Percentiles rank a stretch among this genome's conserved stretches.
These are phyloP conservation scores for Ajuga reptans DNA, from an alignment of 305 asterid genomes.

Conservation along the genomic window DNA sequence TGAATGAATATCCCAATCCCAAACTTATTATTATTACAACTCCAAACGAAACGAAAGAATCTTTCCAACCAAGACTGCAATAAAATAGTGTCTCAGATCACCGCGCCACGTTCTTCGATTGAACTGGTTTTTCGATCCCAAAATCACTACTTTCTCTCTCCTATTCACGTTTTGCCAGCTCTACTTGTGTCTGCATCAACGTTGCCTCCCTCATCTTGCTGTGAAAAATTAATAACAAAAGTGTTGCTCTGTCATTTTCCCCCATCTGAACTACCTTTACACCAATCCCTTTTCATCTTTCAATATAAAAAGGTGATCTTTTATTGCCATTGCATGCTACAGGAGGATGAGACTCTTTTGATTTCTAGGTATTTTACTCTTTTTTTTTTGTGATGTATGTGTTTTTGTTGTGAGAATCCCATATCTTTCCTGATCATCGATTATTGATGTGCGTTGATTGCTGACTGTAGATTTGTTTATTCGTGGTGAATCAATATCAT, in stretches of 20 bases:
- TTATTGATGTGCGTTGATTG: slow-evolving; percentile 15
- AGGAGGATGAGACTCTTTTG: slow-evolving; percentile 15
- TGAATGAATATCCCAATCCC: background rate
- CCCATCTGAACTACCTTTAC: background rate
- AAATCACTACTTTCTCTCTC: slow-evolving; percentile 2
- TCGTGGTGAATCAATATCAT: background rate
- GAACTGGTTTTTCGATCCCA: slow-evolving; percentile 29
- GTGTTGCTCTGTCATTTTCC: slow-evolving; percentile 2
- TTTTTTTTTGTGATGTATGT: background rate
- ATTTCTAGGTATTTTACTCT: slow-evolving; percentile 26
- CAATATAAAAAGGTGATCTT: slow-evolving; percentile 11
- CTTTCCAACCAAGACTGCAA: slow-evolving; percentile 15
- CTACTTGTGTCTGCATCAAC: slow-evolving; percentile 21
- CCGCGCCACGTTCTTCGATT: slow-evolving; percentile 35
- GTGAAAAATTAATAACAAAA: background rate
- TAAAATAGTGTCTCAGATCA: slow-evolving; percentile 27
- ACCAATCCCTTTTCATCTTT: background rate
- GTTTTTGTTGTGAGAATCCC: background rate
- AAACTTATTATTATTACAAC: no score
- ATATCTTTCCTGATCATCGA: background rate
- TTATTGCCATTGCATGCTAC: slow-evolving; percentile 29
- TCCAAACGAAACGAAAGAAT: slow-evolving; percentile 12
- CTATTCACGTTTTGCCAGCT: slow-evolving; percentile 25
- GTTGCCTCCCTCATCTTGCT: background rate
- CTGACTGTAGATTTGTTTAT: background rate